Evolutionary conservation across 192 early-diverging fungal species (phyloP).

Genomic region (Backusella tuberculispora): DNA sequence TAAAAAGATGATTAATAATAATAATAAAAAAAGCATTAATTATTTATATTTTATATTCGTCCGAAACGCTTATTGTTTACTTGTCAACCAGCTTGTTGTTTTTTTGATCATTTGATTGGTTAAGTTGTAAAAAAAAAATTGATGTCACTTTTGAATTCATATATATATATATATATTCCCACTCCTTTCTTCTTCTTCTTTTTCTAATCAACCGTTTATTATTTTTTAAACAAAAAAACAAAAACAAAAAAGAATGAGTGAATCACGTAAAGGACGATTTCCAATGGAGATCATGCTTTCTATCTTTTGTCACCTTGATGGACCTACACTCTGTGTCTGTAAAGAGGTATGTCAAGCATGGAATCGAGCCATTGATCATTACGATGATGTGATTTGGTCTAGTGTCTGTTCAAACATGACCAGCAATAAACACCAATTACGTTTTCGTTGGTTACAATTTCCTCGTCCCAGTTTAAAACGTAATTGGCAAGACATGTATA

Average conservation of each 20-base stretch:
- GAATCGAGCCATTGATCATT: conserved; percentile 32
- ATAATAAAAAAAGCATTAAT: neutral
- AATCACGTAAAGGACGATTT: conserved; percentile 12
- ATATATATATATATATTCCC: too few relatives aligned
- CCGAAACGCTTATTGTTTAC: neutral
- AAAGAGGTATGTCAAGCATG: conserved; percentile 32
- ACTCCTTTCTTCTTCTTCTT: neutral
- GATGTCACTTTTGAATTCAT: neutral
- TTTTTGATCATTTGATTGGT: conserved; percentile 6
- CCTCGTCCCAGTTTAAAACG: conserved; percentile 24
- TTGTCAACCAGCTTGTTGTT: neutral
- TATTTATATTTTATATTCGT: neutral
- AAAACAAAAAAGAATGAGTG: too few relatives aligned
- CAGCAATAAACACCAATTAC: neutral
- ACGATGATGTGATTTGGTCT: conserved; percentile 39
- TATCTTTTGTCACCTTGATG: conserved; percentile 41
- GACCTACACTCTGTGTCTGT: conserved; percentile 30
- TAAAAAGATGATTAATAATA: neutral
- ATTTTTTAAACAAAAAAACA: conserved; percentile 6
- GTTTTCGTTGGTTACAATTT: conserved; percentile 36
- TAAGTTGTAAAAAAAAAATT: neutral
- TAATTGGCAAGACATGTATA: conserved; percentile 49
- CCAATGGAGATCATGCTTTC: conserved; percentile 37
- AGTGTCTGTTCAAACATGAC: conserved; percentile 8
- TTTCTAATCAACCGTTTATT: neutral